A percentile compares a stretch with the other conserved stretches of the same genome.
Conservation (phyloP, 345 rosid species). For the Gossypium thurberi region DNA sequence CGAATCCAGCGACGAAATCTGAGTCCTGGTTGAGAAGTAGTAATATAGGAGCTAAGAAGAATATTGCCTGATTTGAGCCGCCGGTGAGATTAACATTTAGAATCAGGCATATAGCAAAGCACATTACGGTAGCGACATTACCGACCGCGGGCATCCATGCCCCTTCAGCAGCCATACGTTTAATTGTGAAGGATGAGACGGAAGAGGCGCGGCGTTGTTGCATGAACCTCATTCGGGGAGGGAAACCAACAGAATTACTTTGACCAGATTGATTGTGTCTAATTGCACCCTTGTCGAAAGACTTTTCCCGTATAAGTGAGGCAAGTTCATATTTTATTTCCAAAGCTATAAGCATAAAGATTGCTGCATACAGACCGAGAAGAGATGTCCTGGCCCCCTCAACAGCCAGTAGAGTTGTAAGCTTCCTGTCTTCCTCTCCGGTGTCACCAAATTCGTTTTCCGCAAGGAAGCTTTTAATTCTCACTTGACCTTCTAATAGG, state of each 20-base stretch:
- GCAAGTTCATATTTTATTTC: slow-evolving; percentile 91
- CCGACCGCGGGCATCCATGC: slow-evolving; percentile 99
- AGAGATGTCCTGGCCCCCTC: slow-evolving; percentile 99
- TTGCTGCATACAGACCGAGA: slow-evolving; percentile 93
- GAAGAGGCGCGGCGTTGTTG: slow-evolving; percentile 78
- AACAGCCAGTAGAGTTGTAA: slow-evolving; percentile 76
- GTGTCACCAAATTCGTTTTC: slow-evolving; percentile 44
- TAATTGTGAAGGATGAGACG: slow-evolving; percentile 68
- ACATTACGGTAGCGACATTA: slow-evolving; percentile 86
- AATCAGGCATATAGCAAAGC: slow-evolving; percentile 93
- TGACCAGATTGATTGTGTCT: slow-evolving; percentile 56
- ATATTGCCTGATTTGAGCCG: slow-evolving; percentile 91
- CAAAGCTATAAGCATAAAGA: slow-evolving; percentile 95
- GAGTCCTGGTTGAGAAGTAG: slow-evolving; percentile 98
- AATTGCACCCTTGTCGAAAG: slow-evolving; percentile 58
- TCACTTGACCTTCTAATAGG: slow-evolving; percentile 90
- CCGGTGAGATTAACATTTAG: slow-evolving; percentile 75
- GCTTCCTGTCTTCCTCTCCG: slow-evolving; percentile 77
- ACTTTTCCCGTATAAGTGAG: slow-evolving; percentile 82
- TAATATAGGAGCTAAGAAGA: slow-evolving; percentile 90
- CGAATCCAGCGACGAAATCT: slow-evolving; percentile 89
- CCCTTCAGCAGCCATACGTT: slow-evolving; percentile 92
- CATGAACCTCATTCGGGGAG: slow-evolving; percentile 84
- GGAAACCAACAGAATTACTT: slow-evolving; percentile 40
- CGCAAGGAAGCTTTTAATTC: slow-evolving; percentile 57